Base-by-base conservation (phyloP, 2,329 filamentous ascomycete genomes). In the Dactylellina haptotyla region DNA sequence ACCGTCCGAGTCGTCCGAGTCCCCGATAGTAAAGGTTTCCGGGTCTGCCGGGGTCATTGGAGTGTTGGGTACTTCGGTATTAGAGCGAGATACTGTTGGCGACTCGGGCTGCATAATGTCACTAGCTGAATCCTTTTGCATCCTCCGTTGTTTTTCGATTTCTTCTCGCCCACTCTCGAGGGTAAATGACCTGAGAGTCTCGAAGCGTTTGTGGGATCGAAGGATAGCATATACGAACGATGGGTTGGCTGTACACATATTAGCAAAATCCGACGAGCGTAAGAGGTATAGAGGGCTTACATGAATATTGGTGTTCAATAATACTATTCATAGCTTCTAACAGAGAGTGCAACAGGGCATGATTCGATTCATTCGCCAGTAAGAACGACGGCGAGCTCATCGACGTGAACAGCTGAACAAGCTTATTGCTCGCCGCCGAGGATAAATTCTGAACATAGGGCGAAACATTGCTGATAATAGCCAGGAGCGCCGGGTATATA, bases 361-460 rank as follows among this genome's bases (percentile, higher is more conserved):
- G 91, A 76, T 99, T 99, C 37, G 87, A 90, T 69, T 99, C 95
- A 77, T 97, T 98, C 5, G 92, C 92, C 16, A 98, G 84, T 8
- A 99, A 83, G 80, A 98, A 99, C 30, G 91, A 92, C 0, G 95
- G 94, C 0, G 93, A 91, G 6, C 94, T 96, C 91, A 98, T 96
- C 32, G 91, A 95, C 3, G 88, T 87, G 80, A 96, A 96, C 0
- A 98, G 84, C 77, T 97, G 93, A 76, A 98, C 84, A 28, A 98
- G 83, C 80, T 93, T 96, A 1, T 89, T 88, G 79, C 91, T 91
- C 14, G 92, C 89, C 2, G 88, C 86, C 2, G 88, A 84, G 56
- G 90, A 92, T 9, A 98, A 83, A 20, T 90, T 87, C 78, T 95
- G 88, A 3, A 95, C 84, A 79, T 96, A 91, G 14, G 95, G 90